A percentile compares a stretch with the other conserved stretches of the same genome.
These are phyloP conservation scores for Penicillium sp. DNA, from an alignment of 2,329 filamentous ascomycete genomes.

Conservation along the genomic window DNA sequence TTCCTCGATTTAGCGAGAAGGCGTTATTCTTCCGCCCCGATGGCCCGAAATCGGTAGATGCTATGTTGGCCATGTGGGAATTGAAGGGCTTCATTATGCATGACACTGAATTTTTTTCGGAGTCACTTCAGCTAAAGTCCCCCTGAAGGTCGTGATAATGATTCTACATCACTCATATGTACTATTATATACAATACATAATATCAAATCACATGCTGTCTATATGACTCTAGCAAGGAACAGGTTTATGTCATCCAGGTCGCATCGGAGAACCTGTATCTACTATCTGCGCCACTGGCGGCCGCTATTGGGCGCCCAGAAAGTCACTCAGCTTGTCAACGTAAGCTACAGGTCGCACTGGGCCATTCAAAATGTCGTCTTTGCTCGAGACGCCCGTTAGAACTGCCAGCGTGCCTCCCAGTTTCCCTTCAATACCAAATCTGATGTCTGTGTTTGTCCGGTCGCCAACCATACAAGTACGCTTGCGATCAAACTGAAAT, in stretches of 20 bases:
- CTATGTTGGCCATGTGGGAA: slow-evolving; percentile 38
- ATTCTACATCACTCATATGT: not conserved
- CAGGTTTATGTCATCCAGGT: slow-evolving; percentile 1
- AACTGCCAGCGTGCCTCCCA: slow-evolving; percentile 88
- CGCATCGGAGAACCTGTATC: not conserved
- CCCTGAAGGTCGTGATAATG: not conserved
- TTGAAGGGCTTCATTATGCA: slow-evolving; percentile 29
- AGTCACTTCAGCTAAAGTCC: not conserved
- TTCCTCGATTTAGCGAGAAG: slow-evolving; percentile 27
- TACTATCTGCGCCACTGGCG: not conserved
- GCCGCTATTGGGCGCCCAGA: slow-evolving; percentile 26
- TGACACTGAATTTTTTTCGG: slow-evolving; percentile 7
- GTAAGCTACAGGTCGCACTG: slow-evolving; percentile 74
- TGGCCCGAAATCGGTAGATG: slow-evolving; percentile 23
- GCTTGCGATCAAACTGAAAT: slow-evolving; percentile 77
- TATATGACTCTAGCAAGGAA: slow-evolving; percentile 4
- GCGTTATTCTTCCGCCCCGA: slow-evolving; percentile 36
- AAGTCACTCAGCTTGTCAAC: slow-evolving; percentile 82
- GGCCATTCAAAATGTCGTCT: slow-evolving; percentile 75
- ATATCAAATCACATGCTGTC: slow-evolving; percentile 6
- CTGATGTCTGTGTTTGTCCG: slow-evolving; percentile 91
- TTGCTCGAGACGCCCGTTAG: slow-evolving; percentile 80
- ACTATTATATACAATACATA: not conserved
- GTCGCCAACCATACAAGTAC: slow-evolving; percentile 95
- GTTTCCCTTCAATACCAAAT: slow-evolving; percentile 84